Evolutionary conservation across 1,284 basidiomycete species (phyloP).

Genomic region (Ganoderma lucidum): DNA sequence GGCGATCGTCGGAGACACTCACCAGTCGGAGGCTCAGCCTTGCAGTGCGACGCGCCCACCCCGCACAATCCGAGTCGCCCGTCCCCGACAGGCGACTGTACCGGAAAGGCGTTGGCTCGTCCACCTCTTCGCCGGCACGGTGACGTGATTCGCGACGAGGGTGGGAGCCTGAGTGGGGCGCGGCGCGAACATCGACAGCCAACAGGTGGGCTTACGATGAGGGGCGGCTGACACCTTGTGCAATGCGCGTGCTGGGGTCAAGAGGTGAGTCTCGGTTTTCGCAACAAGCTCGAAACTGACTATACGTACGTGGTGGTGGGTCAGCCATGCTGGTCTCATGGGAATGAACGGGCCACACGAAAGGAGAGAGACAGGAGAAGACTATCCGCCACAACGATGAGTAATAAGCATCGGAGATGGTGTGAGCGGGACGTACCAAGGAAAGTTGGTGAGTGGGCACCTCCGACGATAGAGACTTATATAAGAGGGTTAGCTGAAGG

Average conservation of each 20-base stretch:
- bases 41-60: constrained; percentile 21
- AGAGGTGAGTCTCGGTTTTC: not conserved
- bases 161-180: constrained; percentile 12
- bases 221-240: not conserved
- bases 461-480: not conserved
- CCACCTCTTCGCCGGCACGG: not conserved
- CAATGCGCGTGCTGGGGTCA: not conserved
- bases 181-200: constrained; percentile 21
- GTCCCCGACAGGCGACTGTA: constrained; percentile 20
- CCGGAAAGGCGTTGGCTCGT: constrained; percentile 20
- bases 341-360: too few species aligned
- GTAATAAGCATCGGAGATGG: not conserved
- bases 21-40: constrained; percentile 21
- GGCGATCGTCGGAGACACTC: not conserved
- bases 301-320: constrained; percentile 12
- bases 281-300: too few species aligned
- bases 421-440: not conserved
- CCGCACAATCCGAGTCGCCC: constrained; percentile 20
- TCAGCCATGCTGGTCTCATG: too few species aligned
- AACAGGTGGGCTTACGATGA: constrained; percentile 17
- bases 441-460: not conserved
- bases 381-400: not conserved
- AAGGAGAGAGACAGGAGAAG: too few species aligned
- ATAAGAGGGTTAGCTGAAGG: not conserved
- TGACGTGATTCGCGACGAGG: constrained; percentile 2